Evolutionary conservation across 2,329 filamentous ascomycete genomes (phyloP), one percentile per base, ranked within the genome.

Genomic region (Fusarium praegraminearum): DNA sequence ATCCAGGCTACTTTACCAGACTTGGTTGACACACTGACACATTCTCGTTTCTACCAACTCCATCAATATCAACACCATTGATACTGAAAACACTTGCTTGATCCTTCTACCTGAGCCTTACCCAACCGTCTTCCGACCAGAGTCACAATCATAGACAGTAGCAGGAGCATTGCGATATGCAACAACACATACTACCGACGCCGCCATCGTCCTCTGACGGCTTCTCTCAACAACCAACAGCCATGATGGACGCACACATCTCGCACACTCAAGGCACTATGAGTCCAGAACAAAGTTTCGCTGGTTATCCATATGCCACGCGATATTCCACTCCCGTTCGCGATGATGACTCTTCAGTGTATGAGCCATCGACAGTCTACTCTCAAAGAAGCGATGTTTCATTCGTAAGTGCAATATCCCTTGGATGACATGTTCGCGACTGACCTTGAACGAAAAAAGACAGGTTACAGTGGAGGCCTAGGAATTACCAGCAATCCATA

Each of bases 121-220:
- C 28, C 26, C 9, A 50, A 40, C 35, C n/a, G 26, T 38, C n/a
- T 54, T 32, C 32, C 10, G 30, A 38, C 16, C 28, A 51, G 33
- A 35, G 45, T 24, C 24, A 15, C 52, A 40, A 43, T 33, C 33
- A 22, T 32, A 67, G 44, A 57, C 57, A 41, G 50, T 43, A 22
- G 44, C 46, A 40, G 30, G 46, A 35, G 47, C 47, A 44, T 38
- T 51, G 46, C 57, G 67, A 71, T 28, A 79, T 85, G 83, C 79
- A 78, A 63, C 79, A 76, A 56, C 76, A 75, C 55, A 75, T 78
- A 45, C 80, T 83, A 36, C 81, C 80, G 44, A 86, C 85, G 24
- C 84, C 85, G 61, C 80, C 82, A 56, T 81, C 81, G 22, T 83
- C 81, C 50, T 63, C 62, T 52, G 69, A 69, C 57, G 70, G 66